Conservation (phyloP, 176 grass and related monocot species). For the Saccharum officinarum region DNA sequence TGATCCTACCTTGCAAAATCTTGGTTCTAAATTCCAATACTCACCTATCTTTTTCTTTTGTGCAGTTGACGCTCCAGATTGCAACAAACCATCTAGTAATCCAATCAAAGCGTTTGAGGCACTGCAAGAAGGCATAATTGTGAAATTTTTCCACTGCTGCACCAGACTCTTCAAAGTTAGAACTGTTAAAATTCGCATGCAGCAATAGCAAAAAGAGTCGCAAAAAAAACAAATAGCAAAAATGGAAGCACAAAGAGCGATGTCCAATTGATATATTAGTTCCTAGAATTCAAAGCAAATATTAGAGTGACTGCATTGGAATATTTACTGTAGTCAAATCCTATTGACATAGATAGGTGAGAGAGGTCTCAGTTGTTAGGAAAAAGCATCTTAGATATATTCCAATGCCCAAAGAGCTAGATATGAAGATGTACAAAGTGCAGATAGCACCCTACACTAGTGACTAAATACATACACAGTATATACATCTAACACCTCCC, state of each 20-base stretch:
- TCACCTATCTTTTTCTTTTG: constrained; percentile 93
- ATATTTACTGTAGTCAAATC: constrained; percentile 18
- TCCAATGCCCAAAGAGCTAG: neutral
- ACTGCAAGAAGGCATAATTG: constrained; percentile 46
- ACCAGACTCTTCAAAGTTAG: constrained; percentile 23
- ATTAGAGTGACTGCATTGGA: neutral
- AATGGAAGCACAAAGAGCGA: constrained; percentile 4
- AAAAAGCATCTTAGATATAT: neutral
- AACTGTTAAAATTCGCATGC: constrained; percentile 16
- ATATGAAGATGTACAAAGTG: neutral
- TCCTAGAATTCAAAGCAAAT: constrained; percentile 24
- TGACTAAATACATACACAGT: too few relatives aligned
- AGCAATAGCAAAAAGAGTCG: neutral
- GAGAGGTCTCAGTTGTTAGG: neutral
- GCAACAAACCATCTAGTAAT: constrained; percentile 69
- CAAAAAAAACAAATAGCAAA: neutral
- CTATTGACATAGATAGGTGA: neutral
- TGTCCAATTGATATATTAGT: constrained; percentile 11
- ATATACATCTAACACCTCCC: too few relatives aligned
- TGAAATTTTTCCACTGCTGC: constrained; percentile 10
- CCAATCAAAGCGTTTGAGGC: constrained; percentile 52
- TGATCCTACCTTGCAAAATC: neutral
- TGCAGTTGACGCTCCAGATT: constrained; percentile 67
- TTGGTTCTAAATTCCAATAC: constrained; percentile 29
- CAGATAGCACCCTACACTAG: neutral